Percentiles rank a stretch among this genome's conserved stretches.
Conservation (phyloP, 2,329 filamentous ascomycete species). For the Lizonia empirigonia region DNA sequence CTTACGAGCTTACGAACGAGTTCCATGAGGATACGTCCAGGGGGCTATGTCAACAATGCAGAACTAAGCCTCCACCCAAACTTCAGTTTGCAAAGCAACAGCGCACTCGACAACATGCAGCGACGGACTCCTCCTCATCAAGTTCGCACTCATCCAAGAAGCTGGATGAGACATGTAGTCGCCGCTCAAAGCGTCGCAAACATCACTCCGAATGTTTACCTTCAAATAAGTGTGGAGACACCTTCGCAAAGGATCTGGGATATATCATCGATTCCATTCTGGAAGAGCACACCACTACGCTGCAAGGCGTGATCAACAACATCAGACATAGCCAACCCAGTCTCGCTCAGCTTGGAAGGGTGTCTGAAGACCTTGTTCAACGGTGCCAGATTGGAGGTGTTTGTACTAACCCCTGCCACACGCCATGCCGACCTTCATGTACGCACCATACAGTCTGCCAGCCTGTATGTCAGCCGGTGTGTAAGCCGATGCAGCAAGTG, state of each 20-base stretch:
- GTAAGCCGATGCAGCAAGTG: constrained; percentile 4
- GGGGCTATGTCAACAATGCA: constrained; percentile 29
- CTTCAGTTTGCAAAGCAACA: constrained; percentile 5
- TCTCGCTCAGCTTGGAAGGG: constrained; percentile 22
- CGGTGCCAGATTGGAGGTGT: constrained; percentile 12
- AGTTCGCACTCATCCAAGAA: constrained; percentile 16
- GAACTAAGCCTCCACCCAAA: constrained; percentile 17
- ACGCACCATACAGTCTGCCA: neutral
- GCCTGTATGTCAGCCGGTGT: neutral
- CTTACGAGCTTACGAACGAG: constrained; percentile 22
- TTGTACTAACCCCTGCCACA: constrained; percentile 9
- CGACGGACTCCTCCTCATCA: constrained; percentile 22
- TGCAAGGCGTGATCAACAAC: constrained; percentile 50
- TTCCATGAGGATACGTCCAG: constrained; percentile 21
- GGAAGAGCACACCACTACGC: constrained; percentile 46
- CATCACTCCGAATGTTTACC: constrained; percentile 24
- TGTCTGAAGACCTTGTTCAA: constrained; percentile 29
- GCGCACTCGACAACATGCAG: constrained; percentile 14
- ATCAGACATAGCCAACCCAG: constrained; percentile 34
- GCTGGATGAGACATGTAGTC: neutral
- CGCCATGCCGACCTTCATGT: neutral
- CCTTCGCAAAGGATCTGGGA: constrained; percentile 44
- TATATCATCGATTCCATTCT: constrained; percentile 50
- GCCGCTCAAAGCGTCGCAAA: constrained; percentile 11
- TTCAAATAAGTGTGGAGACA: constrained; percentile 31